Evolutionary conservation across 495 filamentous ascomycete genomes (phyloP).

Genomic region (Penicillium goetzii): DNA sequence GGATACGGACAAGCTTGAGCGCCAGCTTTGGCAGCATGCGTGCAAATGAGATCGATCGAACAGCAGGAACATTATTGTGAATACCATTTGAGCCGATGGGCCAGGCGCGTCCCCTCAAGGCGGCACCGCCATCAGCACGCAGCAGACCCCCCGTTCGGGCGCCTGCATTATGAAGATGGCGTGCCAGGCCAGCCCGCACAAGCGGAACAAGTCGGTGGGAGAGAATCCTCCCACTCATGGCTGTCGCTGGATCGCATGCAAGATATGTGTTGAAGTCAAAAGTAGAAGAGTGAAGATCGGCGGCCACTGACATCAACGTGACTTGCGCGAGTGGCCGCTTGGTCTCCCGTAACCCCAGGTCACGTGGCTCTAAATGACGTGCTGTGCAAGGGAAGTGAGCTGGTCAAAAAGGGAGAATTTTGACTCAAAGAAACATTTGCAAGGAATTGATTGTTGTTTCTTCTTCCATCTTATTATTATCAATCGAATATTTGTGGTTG

Average conservation of each 20-base stretch:
- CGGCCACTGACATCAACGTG: conserved; percentile 42
- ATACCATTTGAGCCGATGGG: conserved; percentile 74
- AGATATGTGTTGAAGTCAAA: conserved; percentile 24
- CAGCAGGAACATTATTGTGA: conserved; percentile 80
- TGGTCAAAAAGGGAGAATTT: conserved; percentile 20
- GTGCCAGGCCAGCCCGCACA: conserved; percentile 64
- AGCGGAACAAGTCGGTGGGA: conserved; percentile 70
- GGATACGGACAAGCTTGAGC: conserved; percentile 81
- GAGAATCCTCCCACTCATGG: conserved; percentile 84
- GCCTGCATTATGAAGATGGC: conserved; percentile 66
- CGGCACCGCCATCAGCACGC: conserved; percentile 63
- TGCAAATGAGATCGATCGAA: conserved; percentile 83
- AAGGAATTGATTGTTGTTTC: conserved; percentile 5
- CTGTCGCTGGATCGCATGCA: conserved; percentile 45
- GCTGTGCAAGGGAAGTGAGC: conserved; percentile 38
- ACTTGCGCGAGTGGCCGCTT: conserved; percentile 45
- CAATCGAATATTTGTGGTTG: neutral
- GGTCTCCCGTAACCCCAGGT: conserved; percentile 37
- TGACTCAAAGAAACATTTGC: neutral
- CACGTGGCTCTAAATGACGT: conserved; percentile 45
- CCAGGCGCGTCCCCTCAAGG: conserved; percentile 68
- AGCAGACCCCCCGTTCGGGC: conserved; percentile 69
- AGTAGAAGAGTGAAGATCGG: conserved; percentile 25
- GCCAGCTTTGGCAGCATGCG: conserved; percentile 86
- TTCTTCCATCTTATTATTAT: neutral